Evolutionary conservation across 2,329 filamentous ascomycete species (phyloP), one percentile per base, ranked within the genome.

Genomic region (Drechslerella dactyloides): DNA sequence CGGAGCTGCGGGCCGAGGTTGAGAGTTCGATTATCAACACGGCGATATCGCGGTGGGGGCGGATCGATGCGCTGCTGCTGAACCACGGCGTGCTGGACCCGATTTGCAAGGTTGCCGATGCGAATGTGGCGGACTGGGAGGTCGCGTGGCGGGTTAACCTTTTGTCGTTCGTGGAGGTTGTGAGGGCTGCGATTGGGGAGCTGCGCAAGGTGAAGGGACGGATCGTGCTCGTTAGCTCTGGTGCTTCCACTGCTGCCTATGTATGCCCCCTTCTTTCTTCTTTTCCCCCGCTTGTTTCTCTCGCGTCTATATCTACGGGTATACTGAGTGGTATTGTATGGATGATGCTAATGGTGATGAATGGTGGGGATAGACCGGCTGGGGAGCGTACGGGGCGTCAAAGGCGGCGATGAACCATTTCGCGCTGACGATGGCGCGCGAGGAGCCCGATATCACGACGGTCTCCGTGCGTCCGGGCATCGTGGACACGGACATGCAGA

Each of bases 401-500:
- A 96, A 96, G 80, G 91, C 91, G 0, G 91, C 90, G 0, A 78
- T 94, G 77, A 96, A 96, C 79, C 90, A 93, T 75, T 81, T 96
- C 2, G 87, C 88, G 0, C 80, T 84, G 52, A 91, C 93, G 40
- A 80, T 97, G 35, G 86, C 86, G 0, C 83, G 84, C 0, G 93
- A 97, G 78, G 93, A 96, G 79, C 87, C 89, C 0, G 83, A 87
- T n/a, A 86, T 96, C 51, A 90, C 85, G 0, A 87, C 86, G 11
- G 81, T 96, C 0, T 84, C 90, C 0, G 82, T 97, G 33, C 84
- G 66, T 11, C 66, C 66, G 0, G 66, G 66, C 0, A 51, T 90
- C 51, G 89, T 96, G 10, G 90, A 96, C 78, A 97, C 93, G 0
- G 89, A 89, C 57, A 97, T 97, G 93, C 93, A 96, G 79, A 84